These are phyloP conservation scores for Gracilariopsis chorda DNA, from an alignment of 23 red algal species.

Conservation along the genomic window DNA sequence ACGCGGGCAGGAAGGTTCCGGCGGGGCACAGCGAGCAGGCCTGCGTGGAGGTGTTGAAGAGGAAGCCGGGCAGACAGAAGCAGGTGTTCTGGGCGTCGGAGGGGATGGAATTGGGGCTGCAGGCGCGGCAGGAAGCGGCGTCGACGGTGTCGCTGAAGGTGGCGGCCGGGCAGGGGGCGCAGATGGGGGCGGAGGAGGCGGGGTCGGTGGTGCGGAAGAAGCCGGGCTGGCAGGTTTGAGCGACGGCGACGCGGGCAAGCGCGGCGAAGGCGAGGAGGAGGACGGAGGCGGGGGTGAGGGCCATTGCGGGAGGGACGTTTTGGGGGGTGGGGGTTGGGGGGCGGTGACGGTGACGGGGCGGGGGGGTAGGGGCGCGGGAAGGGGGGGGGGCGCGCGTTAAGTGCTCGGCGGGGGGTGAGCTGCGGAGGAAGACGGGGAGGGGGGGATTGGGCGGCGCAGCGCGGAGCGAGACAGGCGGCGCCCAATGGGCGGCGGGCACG, in stretches of 20 bases:
- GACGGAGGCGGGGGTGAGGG: not conserved
- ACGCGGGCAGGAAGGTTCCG: not conserved
- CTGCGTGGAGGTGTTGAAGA: not conserved
- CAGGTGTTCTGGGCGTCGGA: not conserved
- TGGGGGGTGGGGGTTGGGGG: too few relatives aligned
- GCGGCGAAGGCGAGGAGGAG: not conserved
- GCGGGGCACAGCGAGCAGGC: not conserved
- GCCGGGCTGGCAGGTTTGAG: not conserved
- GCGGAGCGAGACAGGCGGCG: too few relatives aligned
- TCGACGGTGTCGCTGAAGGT: not conserved
- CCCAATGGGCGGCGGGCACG: too few relatives aligned
- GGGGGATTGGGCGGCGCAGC: too few relatives aligned
- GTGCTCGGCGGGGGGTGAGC: too few relatives aligned
- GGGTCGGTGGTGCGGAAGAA: conserved; percentile 2
- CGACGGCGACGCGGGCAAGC: not conserved
- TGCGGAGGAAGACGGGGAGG: too few relatives aligned
- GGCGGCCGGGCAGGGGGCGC: not conserved
- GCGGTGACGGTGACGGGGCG: too few relatives aligned
- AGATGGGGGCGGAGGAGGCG: not conserved
- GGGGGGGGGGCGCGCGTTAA: too few relatives aligned
- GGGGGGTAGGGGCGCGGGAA: too few relatives aligned
- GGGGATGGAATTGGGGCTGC: not conserved
- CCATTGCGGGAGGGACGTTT: too few relatives aligned
- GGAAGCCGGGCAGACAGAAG: not conserved
- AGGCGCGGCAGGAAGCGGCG: not conserved